Conservation (phyloP, 352 stramenopile genomes). For the Phytophthora vignae region DNA sequence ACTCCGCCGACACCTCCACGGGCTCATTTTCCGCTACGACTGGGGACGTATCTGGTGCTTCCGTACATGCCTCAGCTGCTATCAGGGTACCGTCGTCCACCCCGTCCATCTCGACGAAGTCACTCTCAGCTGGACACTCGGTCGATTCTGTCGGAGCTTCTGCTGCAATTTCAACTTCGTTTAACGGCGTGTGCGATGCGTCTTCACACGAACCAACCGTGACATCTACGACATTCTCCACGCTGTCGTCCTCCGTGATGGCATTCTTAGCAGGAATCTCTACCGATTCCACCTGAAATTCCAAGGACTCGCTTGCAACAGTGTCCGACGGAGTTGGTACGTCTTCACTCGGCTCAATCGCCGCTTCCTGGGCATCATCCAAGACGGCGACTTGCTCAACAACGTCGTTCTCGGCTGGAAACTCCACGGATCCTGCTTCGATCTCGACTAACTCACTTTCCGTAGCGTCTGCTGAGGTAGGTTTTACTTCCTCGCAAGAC, state of each 20-base stretch:
- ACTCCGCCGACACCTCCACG: background rate
- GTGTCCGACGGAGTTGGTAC: background rate
- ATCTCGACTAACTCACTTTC: background rate
- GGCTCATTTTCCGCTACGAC: background rate
- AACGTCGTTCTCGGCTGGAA: background rate
- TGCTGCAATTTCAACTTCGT: background rate
- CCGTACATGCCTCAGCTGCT: background rate
- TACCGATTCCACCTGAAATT: background rate
- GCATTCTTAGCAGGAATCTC: background rate
- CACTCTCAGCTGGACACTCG: background rate
- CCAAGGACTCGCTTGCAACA: background rate
- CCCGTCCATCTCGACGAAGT: background rate
- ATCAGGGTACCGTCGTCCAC: background rate
- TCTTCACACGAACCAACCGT: background rate
- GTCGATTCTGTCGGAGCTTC: background rate
- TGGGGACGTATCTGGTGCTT: background rate
- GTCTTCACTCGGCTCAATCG: background rate
- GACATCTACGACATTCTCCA: background rate
- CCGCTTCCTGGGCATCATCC: background rate
- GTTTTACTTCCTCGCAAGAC: background rate
- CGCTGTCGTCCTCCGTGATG: background rate
- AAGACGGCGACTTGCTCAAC: background rate
- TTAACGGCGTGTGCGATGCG: background rate
- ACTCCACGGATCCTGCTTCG: background rate
- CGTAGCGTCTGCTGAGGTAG: background rate